A percentile compares a stretch with the other conserved stretches of the same genome.
phyloP scores from a whole-genome alignment of 2,329 filamentous ascomycete genomes.

The Simplicillium aogashimaense region DNA sequence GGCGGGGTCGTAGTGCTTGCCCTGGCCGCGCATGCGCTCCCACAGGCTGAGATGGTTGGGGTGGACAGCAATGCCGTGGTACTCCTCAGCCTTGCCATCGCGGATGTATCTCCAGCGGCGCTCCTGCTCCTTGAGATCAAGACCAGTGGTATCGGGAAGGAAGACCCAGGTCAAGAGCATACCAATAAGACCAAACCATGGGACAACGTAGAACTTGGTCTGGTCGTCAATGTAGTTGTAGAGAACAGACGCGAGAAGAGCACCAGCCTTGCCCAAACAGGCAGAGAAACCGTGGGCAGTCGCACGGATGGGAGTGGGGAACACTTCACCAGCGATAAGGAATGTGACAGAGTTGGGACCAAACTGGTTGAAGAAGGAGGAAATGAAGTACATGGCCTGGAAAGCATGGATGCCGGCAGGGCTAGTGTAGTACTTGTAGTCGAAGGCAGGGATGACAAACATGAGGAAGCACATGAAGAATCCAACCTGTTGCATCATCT shows the following conservation, averaged over 20 bases:
- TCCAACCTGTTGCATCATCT: conserved; percentile 91
- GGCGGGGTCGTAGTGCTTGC: conserved; percentile 75
- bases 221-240: conserved; percentile 90
- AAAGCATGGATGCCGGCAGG: conserved; percentile 69
- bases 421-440: conserved; percentile 73
- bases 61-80: conserved; percentile 90
- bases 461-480: conserved; percentile 91
- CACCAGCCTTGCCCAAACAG: conserved; percentile 79
- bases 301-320: conserved; percentile 85
- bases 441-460: conserved; percentile 85
- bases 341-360: conserved; percentile 95
- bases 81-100: conserved; percentile 65
- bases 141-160: conserved; percentile 92
- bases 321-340: conserved; percentile 93
- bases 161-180: conserved; percentile 76
- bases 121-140: conserved; percentile 96
- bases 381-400: conserved; percentile 97
- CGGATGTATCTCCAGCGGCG: conserved; percentile 85
- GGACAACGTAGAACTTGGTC: conserved; percentile 83
- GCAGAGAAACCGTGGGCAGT: conserved; percentile 94
- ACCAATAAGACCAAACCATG: conserved; percentile 88
- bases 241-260: conserved; percentile 74
- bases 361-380: conserved; percentile 98
- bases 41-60: conserved; percentile 78
- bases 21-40: conserved; percentile 70